A percentile compares a stretch with the other conserved stretches of the same genome.
Conservation (phyloP, 352 stramenopile species). For the Phytophthora hybrid region DNA sequence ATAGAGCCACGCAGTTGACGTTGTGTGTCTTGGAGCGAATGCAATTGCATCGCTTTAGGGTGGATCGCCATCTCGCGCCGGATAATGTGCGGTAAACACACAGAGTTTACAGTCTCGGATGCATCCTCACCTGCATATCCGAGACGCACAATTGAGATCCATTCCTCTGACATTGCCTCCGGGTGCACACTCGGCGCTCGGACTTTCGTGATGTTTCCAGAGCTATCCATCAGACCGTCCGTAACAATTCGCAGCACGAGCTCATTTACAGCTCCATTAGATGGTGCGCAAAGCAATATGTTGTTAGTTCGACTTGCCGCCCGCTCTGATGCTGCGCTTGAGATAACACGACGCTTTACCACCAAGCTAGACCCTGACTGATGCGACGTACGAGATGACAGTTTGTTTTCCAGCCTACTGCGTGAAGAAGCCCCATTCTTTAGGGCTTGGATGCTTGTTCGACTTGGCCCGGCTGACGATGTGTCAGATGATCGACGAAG, state of each 20-base stretch:
- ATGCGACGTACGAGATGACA: constrained; percentile 42
- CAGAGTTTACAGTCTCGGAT: constrained; percentile 71
- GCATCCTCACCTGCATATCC: constrained; percentile 83
- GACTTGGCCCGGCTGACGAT: constrained; percentile 38
- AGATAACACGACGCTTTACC: constrained; percentile 60
- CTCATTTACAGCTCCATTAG: constrained; percentile 92
- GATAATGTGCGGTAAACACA: constrained; percentile 86
- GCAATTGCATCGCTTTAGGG: constrained; percentile 78
- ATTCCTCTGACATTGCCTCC: constrained; percentile 52
- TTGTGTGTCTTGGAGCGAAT: constrained; percentile 69
- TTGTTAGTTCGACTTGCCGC: constrained; percentile 54
- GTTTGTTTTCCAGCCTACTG: constrained; percentile 74
- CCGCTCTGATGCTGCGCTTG: constrained; percentile 39
- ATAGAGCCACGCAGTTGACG: constrained; percentile 72
- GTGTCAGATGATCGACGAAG: constrained; percentile 55
- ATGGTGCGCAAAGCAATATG: constrained; percentile 89
- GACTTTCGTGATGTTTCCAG: constrained; percentile 60
- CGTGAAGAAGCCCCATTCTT: constrained; percentile 64
- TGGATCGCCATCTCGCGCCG: constrained; percentile 84
- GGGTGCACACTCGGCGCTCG: constrained; percentile 76
- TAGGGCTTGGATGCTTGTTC: constrained; percentile 69
- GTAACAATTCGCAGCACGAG: constrained; percentile 89
- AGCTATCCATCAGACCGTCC: constrained; percentile 78
- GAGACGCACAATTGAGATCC: constrained; percentile 82
- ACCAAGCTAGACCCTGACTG: constrained; percentile 46